A percentile compares a stretch with the other conserved stretches of the same genome.
These are phyloP conservation scores for Evansstolkia leycettana DNA, from an alignment of 495 filamentous ascomycete genomes.

Conservation along the genomic window DNA sequence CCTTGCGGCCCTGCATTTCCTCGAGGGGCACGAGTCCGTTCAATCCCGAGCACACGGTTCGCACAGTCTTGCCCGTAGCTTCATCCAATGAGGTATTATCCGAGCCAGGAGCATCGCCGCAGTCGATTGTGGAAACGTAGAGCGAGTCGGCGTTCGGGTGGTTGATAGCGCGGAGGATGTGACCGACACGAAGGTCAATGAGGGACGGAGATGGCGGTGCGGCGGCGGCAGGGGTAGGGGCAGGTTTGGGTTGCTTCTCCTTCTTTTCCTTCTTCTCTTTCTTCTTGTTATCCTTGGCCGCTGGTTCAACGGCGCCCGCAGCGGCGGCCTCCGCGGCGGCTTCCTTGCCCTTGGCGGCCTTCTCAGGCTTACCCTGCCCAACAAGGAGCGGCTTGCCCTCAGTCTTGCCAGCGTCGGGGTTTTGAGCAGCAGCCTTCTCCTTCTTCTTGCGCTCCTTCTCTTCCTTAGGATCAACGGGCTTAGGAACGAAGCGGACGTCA, in stretches of 20 bases:
- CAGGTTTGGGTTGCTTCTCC: conserved; percentile 58
- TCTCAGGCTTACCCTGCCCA: conserved; percentile 39
- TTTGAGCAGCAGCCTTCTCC: conserved; percentile 57
- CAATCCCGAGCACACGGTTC: conserved; percentile 92
- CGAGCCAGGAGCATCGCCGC: conserved; percentile 74
- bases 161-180: conserved; percentile 87
- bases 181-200: conserved; percentile 90
- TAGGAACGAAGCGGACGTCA: conserved; percentile 71
- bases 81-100: conserved; percentile 68
- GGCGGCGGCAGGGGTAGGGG: conserved; percentile 47
- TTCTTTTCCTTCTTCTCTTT: conserved; percentile 80
- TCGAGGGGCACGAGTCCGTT: conserved; percentile 85
- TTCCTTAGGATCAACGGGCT: conserved; percentile 69
- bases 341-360: conserved; percentile 15
- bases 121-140: conserved; percentile 92
- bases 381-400: conserved; percentile 28
- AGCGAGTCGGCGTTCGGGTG: conserved; percentile 96
- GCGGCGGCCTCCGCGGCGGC: conserved; percentile 20
- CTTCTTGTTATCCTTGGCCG: conserved; percentile 29
- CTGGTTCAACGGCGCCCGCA: conserved; percentile 26
- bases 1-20: conserved; percentile 93
- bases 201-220: conserved; percentile 66
- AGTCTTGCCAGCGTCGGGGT: conserved; percentile 20
- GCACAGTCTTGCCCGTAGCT: conserved; percentile 74
- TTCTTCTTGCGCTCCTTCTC: conserved; percentile 85